Evolutionary conservation across 345 rosid genomes (phyloP).

Genomic region (Eucalyptus sp.): DNA sequence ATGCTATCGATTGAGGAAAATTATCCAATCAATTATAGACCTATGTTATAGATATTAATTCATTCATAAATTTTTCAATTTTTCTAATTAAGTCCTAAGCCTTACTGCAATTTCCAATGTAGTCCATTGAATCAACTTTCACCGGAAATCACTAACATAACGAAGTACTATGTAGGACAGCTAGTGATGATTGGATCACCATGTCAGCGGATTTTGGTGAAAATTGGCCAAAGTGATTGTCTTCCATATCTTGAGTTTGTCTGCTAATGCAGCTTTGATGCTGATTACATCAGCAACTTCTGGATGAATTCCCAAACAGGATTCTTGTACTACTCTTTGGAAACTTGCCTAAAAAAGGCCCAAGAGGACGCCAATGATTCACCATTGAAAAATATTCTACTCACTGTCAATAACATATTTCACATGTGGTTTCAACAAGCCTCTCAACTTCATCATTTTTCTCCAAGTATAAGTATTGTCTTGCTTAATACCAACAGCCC

Average conservation of each 20-base stretch:
- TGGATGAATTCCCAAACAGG: background rate
- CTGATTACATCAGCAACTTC: background rate
- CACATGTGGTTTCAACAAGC: background rate
- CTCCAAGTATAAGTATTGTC: background rate
- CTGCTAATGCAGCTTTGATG: background rate
- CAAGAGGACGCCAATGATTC: background rate
- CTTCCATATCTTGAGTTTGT: background rate
- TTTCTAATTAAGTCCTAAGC: background rate
- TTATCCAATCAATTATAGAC: background rate
- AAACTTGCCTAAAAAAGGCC: background rate
- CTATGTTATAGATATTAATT: background rate
- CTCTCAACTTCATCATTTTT: background rate
- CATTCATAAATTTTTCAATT: background rate
- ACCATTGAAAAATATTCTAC: background rate
- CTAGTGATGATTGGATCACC: background rate
- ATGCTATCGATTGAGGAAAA: background rate
- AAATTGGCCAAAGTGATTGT: background rate
- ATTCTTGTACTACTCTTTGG: background rate
- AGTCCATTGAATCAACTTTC: fast-evolving
- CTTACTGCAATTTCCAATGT: background rate
- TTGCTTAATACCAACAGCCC: background rate
- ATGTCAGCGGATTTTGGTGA: fast-evolving
- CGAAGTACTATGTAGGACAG: fast-evolving
- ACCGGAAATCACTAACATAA: background rate
- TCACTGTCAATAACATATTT: background rate